Evolutionary conservation across 78 protist genomes (phyloP).

Genomic region (Thecamonas trahens): DNA sequence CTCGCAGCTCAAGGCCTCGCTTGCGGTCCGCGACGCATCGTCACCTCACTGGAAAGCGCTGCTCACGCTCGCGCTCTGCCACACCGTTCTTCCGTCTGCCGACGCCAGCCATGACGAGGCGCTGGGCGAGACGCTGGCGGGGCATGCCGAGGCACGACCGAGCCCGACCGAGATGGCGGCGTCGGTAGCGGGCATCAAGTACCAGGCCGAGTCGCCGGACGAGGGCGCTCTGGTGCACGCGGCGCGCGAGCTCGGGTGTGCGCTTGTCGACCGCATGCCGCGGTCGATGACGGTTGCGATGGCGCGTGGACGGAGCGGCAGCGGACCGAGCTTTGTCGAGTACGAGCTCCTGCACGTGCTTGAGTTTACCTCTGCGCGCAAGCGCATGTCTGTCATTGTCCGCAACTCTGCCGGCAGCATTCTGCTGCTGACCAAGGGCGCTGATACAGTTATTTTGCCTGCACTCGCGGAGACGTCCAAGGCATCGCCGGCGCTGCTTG

Average conservation of each 20-base stretch:
- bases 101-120: too few relatives aligned
- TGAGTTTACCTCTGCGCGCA: conserved; percentile 56
- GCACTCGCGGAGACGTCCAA: conserved; percentile 21
- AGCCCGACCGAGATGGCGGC: too few relatives aligned
- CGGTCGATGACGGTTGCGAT: conserved; percentile 10
- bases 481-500: not conserved
- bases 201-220: conserved; percentile 85
- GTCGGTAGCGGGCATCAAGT: conserved; percentile 5
- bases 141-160: conserved; percentile 10
- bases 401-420: conserved; percentile 16
- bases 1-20: too few relatives aligned
- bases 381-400: conserved; percentile 70
- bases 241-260: conserved; percentile 48
- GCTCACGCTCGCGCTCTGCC: conserved; percentile 45
- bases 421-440: conserved; percentile 70
- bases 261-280: conserved; percentile 29
- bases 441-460: conserved; percentile 56
- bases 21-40: too few relatives aligned
- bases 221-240: conserved; percentile 82
- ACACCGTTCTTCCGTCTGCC: conserved; percentile 38
- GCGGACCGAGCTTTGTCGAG: too few relatives aligned
- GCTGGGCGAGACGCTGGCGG: too few relatives aligned
- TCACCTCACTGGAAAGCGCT: conserved; percentile 2
- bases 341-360: conserved; percentile 19
- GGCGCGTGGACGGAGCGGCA: too few relatives aligned